These are phyloP conservation scores for Spiromastix sp. DNA, from an alignment of 2,329 filamentous ascomycete genomes.

Conservation along the genomic window DNA sequence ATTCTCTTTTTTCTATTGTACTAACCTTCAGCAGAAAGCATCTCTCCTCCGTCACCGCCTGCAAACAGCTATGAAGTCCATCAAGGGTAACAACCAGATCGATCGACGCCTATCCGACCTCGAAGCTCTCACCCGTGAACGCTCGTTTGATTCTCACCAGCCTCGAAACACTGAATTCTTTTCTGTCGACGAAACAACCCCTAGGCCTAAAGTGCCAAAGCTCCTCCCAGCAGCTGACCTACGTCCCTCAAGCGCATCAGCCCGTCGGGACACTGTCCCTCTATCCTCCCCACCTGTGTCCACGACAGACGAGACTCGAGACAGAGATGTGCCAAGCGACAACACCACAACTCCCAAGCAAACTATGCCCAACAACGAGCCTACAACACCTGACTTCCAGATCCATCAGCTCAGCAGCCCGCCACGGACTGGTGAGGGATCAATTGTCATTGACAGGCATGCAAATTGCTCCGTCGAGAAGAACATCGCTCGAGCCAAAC, in stretches of 20 bases:
- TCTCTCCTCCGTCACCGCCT: conserved; percentile 27
- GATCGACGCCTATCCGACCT: conserved; percentile 31
- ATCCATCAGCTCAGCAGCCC: conserved; percentile 28
- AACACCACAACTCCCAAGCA: conserved; percentile 9
- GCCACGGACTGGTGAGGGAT: conserved; percentile 19
- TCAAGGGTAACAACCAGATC: conserved; percentile 27
- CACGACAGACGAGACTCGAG: conserved; percentile 8
- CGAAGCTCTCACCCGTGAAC: conserved; percentile 29
- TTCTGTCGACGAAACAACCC: conserved; percentile 4
- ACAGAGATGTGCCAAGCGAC: conserved; percentile 9
- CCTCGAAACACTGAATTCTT: neutral
- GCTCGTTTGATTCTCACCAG: conserved; percentile 7
- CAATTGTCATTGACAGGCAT: conserved; percentile 9
- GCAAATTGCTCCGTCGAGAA: conserved; percentile 12
- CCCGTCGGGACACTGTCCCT: conserved; percentile 6
- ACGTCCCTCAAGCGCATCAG: conserved; percentile 6
- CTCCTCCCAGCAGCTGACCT: conserved; percentile 11
- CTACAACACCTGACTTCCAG: conserved; percentile 16
- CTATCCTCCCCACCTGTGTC: conserved; percentile 14
- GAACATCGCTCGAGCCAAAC: conserved; percentile 18
- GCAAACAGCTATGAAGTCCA: conserved; percentile 31
- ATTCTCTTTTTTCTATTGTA: neutral
- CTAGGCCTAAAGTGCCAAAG: conserved; percentile 12
- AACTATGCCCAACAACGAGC: conserved; percentile 10
- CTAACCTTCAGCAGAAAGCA: conserved; percentile 24